A percentile compares a stretch with the other conserved stretches of the same genome.
These are phyloP conservation scores for Aegilops umbellulata DNA, from an alignment of 176 grass and related monocot species.

Conservation along the genomic window DNA sequence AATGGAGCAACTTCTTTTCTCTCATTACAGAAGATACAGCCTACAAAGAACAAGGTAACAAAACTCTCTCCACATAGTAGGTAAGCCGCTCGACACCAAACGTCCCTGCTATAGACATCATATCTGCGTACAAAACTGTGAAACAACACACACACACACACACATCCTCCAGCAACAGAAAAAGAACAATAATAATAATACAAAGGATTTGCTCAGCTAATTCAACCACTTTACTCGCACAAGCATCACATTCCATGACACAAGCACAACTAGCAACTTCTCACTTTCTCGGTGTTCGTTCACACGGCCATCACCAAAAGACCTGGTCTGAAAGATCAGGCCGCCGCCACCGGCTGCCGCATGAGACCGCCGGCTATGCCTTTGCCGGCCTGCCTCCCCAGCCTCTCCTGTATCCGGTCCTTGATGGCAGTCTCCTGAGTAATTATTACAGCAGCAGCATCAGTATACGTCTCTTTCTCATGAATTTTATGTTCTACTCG, in stretches of 20 bases:
- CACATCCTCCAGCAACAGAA: not conserved
- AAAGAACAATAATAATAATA: not conserved
- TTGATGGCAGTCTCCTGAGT: conserved; percentile 95
- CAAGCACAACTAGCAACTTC: not conserved
- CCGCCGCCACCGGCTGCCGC: conserved; percentile 42
- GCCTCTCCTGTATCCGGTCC: conserved; percentile 82
- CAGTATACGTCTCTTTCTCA: not conserved
- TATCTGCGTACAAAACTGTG: conserved; percentile 26
- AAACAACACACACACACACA: not conserved
- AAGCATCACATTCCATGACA: conserved; percentile 34
- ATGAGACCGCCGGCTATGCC: conserved; percentile 43
- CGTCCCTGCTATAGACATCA: conserved; percentile 47
- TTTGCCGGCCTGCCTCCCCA: conserved; percentile 66
- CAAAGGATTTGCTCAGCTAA: not conserved
- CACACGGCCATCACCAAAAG: not conserved
- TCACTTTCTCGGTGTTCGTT: not conserved
- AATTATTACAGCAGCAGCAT: not conserved
- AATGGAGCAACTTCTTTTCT: too few species aligned
- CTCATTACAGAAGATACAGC: not conserved
- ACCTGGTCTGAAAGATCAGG: conserved; percentile 3
- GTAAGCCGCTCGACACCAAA: conserved; percentile 26
- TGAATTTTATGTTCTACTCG: not conserved
- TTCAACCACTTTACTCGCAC: conserved; percentile 20
- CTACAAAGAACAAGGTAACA: not conserved
- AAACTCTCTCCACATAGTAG: not conserved